Conservation (phyloP, 1,139 yeast species). For the Yamadazyma dushanensis region DNA sequence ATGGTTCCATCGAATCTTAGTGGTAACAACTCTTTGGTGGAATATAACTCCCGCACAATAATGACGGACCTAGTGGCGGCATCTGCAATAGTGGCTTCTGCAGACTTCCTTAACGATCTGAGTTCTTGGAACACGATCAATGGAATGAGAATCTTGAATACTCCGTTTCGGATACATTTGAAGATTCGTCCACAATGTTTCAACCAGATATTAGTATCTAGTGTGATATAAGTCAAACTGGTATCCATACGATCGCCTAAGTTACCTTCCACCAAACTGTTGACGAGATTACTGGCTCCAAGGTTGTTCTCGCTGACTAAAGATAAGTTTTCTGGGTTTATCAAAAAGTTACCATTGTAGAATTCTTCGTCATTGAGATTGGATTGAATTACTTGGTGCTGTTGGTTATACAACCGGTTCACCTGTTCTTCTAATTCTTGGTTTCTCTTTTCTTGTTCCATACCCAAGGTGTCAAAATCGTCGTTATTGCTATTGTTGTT, state of each 20-base stretch:
- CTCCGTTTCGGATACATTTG: conserved; percentile 63
- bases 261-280: conserved; percentile 31
- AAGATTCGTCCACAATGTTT: conserved; percentile 76
- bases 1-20: conserved; percentile 57
- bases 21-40: conserved; percentile 52
- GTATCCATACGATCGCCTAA: conserved; percentile 55
- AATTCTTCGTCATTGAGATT: conserved; percentile 20
- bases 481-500: conserved; percentile 12
- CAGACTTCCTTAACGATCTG: conserved; percentile 69
- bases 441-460: conserved; percentile 11
- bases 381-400: conserved; percentile 14
- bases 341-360: conserved; percentile 26
- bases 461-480: conserved; percentile 11
- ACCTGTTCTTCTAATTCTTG: conserved; percentile 23
- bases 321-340: conserved; percentile 22
- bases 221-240: conserved; percentile 56
- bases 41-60: conserved; percentile 64
- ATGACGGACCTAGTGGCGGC: conserved; percentile 81
- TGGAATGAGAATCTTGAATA: conserved; percentile 62
- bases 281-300: conserved; percentile 4
- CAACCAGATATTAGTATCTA: conserved; percentile 80
- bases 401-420: conserved; percentile 19
- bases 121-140: conserved; percentile 77
- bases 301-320: conserved; percentile 12
- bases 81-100: conserved; percentile 74